Evolutionary conservation across 2,329 filamentous ascomycete genomes (phyloP), one percentile per base, ranked within the genome.

Genomic region (Colletotrichum echinochloae): DNA sequence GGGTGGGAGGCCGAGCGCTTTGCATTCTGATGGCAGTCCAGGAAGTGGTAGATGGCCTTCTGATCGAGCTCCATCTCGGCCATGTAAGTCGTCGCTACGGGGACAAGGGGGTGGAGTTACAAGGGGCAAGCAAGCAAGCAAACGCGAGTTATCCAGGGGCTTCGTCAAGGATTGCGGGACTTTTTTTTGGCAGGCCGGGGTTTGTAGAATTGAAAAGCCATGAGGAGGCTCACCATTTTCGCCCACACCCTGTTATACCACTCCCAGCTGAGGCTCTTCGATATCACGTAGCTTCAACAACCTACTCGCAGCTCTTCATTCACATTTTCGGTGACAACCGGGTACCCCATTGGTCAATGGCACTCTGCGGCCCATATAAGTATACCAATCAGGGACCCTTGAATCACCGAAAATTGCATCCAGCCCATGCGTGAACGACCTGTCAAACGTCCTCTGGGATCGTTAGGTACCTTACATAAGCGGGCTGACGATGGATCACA

Each of bases 391-490:
- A 57, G 37, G 37, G 6, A 16, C 49, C 51, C 51, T 49, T 37
- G 18, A 5, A 14, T 56, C 26, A 67, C 65, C 65, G 65, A 62
- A 20, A 62, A 62, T 41, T 49, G 57, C 49, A 65, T 33, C 20
- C 3, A 6, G 39, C 35, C 46, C 30, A 57, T 57, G 62, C 46
- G 18, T n/a, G 41, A 8, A 39, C 52, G 30, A 18, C 20, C 41
- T 44, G 41, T 60, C 46, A 16, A 65, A 14, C 33, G 46, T 39
- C 23, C n/a, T 20, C n/a, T 26, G 57, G 44, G 6, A 9, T n/a
- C n/a, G 18, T 67, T 51, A 67, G 18, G 30, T n/a, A n/a, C n/a
- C n/a, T n/a, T n/a, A n/a, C n/a, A n/a, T 67, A 67, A 67, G 65
- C 65, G 52, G 14, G 41, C 64, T 66, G 57, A 55, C 28, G 65